phyloP scores from a whole-genome alignment of 495 filamentous ascomycete species.

The Hypoxylon rickii region DNA sequence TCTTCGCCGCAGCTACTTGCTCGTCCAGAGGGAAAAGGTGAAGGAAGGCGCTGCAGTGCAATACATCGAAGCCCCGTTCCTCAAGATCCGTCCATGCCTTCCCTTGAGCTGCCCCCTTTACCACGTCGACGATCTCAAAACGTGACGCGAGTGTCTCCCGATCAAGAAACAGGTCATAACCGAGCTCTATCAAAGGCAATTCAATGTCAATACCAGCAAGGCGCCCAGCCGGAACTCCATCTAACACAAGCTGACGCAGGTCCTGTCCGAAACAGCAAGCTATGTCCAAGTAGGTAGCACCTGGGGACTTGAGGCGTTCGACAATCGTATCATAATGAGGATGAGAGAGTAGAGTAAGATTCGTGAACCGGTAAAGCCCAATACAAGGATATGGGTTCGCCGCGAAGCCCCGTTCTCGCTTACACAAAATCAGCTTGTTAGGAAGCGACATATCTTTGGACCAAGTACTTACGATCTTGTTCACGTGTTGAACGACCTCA shows the following conservation, averaged over 20 bases:
- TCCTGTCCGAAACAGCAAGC: conserved; percentile 55
- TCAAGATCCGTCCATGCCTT: conserved; percentile 41
- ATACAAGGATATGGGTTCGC: conserved; percentile 46
- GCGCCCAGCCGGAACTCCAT: conserved; percentile 46
- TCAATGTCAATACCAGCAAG: conserved; percentile 53
- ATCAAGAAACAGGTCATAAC: conserved; percentile 58
- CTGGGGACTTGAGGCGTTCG: conserved; percentile 3
- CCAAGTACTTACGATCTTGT: conserved; percentile 25
- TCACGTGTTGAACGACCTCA: conserved; percentile 34
- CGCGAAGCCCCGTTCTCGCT: conserved; percentile 43
- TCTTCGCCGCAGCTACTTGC: conserved; percentile 50
- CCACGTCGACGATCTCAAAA: conserved; percentile 58
- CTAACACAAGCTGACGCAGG: conserved; percentile 48
- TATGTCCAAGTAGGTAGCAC: conserved; percentile 46
- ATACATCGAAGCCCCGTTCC: conserved; percentile 55
- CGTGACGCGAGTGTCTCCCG: conserved; percentile 44
- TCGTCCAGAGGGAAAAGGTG: conserved; percentile 57
- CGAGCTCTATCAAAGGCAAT: conserved; percentile 56
- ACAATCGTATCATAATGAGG: conserved; percentile 26
- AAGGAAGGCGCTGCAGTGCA: conserved; percentile 58
- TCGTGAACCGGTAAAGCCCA: conserved; percentile 41
- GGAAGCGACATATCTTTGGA: background rate
- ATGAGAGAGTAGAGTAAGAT: conserved; percentile 30
- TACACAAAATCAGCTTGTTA: background rate
- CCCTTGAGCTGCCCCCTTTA: conserved; percentile 47